Percentiles rank a stretch among this genome's conserved stretches.
Evolutionary conservation across 1,139 yeast species (phyloP).

Genomic region (Zygoascus sp.): DNA sequence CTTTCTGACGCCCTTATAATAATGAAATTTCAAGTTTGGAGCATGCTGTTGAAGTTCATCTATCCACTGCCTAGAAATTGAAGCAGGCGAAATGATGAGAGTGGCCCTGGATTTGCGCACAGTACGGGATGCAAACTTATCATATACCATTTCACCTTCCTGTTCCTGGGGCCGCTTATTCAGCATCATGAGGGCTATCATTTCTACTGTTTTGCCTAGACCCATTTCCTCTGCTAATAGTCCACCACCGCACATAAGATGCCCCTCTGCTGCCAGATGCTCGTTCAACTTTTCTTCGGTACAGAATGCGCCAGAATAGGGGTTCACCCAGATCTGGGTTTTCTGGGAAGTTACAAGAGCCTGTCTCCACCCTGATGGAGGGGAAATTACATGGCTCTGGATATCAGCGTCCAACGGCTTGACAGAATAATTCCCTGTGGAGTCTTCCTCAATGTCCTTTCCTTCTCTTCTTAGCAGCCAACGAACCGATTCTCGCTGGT

Average conservation of each 20-base stretch:
- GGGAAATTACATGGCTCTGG: slow-evolving; percentile 25
- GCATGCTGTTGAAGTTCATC: slow-evolving; percentile 64
- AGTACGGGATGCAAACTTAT: slow-evolving; percentile 44
- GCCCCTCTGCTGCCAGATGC: slow-evolving; percentile 5
- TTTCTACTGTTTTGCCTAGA: slow-evolving; percentile 86
- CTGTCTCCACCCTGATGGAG: slow-evolving; percentile 31
- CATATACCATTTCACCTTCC: slow-evolving; percentile 29
- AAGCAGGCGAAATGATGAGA: slow-evolving; percentile 75
- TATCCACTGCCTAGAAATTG: slow-evolving; percentile 80
- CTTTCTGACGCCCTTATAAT: slow-evolving; percentile 55
- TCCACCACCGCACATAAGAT: slow-evolving; percentile 48
- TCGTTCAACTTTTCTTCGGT: slow-evolving; percentile 18
- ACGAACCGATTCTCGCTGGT: slow-evolving; percentile 57
- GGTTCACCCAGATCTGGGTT: slow-evolving; percentile 32
- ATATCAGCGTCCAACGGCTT: slow-evolving; percentile 22
- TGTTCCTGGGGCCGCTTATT: slow-evolving; percentile 46
- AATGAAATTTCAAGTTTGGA: slow-evolving; percentile 50
- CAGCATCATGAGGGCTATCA: slow-evolving; percentile 57
- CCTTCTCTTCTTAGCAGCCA: slow-evolving; percentile 66
- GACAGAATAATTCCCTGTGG: slow-evolving; percentile 12
- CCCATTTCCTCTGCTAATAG: slow-evolving; percentile 95
- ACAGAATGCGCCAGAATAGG: slow-evolving; percentile 29
- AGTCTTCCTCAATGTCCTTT: slow-evolving; percentile 34
- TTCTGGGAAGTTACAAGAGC: background rate
- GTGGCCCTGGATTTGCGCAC: slow-evolving; percentile 63